Evolutionary conservation across 805 yeast genomes (phyloP), one percentile per base, ranked within the genome.

Genomic region (Diddensiella santjacobensis): DNA sequence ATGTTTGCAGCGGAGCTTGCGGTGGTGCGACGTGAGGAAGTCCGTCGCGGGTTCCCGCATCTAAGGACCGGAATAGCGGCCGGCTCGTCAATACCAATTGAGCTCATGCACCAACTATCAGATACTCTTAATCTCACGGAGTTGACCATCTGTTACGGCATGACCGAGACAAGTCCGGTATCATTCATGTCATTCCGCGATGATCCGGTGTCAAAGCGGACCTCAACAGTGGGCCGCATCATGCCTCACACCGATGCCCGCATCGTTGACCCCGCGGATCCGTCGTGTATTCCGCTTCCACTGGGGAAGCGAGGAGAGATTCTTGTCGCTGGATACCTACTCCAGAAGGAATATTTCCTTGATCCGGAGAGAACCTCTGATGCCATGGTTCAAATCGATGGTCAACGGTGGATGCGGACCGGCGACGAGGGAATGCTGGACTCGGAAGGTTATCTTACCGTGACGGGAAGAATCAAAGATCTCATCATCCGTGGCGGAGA

Each of bases 161-260:
- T 62, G 66, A 62, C 66, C 6, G 66, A 62, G 37, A 62, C 66
- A 2, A 48, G 62, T 11, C 66, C 66, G 1, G 63, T 62, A 20
- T 52, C 58, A 22, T 60, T 61, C 55, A 61, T 62, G 66, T 51
- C 63, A 3, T 48, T 51, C 15, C 58, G 59, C 10, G 49, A 54
- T 24, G 63, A 60, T 35, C 48, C 61, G 6, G 40, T 57, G n/a
- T 58, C 57, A n/a, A 51, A 52, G 44, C 51, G 65, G 6, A 47
- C 50, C 8, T 45, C 54, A 2, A 58, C 63, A 1, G 63, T 61
- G 2, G 66, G 66, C 18, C 50, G 48, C 17, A 55, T 61, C 44
- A 51, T 61, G 60, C 63, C 65, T 15, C 60, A 59, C 42, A 59
- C 63, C n/a, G 47, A 56, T 22, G 63, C 61, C 36, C 51, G 50